Conservation (phyloP, 2,329 filamentous ascomycete species). For the Penicillium sp. region DNA sequence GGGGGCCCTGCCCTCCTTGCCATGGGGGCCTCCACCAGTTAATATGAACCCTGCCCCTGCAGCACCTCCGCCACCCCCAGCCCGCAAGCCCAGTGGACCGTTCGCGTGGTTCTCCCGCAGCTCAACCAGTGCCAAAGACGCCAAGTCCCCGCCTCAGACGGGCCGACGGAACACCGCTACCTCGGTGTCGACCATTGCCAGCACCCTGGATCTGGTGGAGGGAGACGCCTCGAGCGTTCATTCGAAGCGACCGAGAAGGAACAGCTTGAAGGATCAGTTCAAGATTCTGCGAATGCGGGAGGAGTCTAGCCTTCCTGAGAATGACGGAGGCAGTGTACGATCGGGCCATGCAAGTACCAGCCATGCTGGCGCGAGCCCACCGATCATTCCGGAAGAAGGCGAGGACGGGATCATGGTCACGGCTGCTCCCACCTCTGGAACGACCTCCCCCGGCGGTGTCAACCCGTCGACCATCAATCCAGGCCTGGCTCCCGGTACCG, state of each 20-base stretch:
- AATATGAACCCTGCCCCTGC: conserved; percentile 41
- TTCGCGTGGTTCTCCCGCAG: conserved; percentile 81
- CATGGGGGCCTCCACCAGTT: conserved; percentile 65
- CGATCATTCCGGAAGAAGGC: conserved; percentile 50
- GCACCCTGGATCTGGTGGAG: conserved; percentile 78
- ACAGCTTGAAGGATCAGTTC: conserved; percentile 75
- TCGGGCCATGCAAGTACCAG: conserved; percentile 47
- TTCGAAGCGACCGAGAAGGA: conserved; percentile 54
- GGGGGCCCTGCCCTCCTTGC: conserved; percentile 70
- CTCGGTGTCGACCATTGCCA: conserved; percentile 75
- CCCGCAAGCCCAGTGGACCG: conserved; percentile 80
- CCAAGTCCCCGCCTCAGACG: conserved; percentile 57
- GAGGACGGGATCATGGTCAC: conserved; percentile 41
- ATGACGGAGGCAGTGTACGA: conserved; percentile 56
- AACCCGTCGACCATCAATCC: conserved; percentile 67
- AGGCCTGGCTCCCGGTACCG: conserved; percentile 79
- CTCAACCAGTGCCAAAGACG: conserved; percentile 57
- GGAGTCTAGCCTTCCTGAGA: conserved; percentile 63
- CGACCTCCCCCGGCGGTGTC: conserved; percentile 42
- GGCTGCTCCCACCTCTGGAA: conserved; percentile 28
- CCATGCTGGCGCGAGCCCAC: conserved; percentile 51
- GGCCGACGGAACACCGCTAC: conserved; percentile 73
- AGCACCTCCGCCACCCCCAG: conserved; percentile 43
- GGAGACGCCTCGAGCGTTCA: conserved; percentile 52
- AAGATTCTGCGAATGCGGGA: conserved; percentile 75